Evolutionary conservation across 345 rosid genomes (phyloP), one percentile per base, ranked within the genome.

Genomic region (Lumnitzera racemosa): DNA sequence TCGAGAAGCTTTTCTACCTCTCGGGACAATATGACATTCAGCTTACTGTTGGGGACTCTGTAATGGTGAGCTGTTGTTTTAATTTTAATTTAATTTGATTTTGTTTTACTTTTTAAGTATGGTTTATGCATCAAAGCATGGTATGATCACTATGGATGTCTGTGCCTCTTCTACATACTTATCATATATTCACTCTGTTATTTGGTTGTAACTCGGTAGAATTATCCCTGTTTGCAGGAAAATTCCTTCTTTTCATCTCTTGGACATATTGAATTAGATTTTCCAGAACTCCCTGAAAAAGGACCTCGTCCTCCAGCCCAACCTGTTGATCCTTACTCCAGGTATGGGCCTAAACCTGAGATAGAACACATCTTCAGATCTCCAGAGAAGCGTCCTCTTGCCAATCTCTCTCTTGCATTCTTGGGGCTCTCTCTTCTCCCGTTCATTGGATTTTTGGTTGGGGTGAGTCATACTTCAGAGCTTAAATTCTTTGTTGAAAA

Each of bases 261-360:
- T 62, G 99, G 95, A 47, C 72, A 82, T 56, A 47, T 90, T 23
- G 96, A 90, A 63, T 68, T 95, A 55, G 97, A 88, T 74, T 83
- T 95, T 55, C 99, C 99, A 57, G 95, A 88, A 73, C 81, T 88
- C 61, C 89, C 96, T 24, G 99, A 90, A 81, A 95, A 85, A 73
- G 96, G 89, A 31, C 70, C 89, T n/a, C 90, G 70, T 47, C 86
- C 89, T 57, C 95, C 96, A 47, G 60, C 64, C n/a, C 81, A 56
- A 66, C 70, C 84, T 17, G 72, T 79, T 65, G 98, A 90, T 54
- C 84, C 81, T 58, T 78, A 70, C 72, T 64, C 76, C 47, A 88
- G 83, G 74, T 90, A 83, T 76, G 96, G 85, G 41, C 94, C 95
- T 56, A 86, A 86, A 76, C 88, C 85, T 27, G 99, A 95, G 82